phyloP scores from a whole-genome alignment of 352 stramenopile species.

The Phytopythium montanum region DNA sequence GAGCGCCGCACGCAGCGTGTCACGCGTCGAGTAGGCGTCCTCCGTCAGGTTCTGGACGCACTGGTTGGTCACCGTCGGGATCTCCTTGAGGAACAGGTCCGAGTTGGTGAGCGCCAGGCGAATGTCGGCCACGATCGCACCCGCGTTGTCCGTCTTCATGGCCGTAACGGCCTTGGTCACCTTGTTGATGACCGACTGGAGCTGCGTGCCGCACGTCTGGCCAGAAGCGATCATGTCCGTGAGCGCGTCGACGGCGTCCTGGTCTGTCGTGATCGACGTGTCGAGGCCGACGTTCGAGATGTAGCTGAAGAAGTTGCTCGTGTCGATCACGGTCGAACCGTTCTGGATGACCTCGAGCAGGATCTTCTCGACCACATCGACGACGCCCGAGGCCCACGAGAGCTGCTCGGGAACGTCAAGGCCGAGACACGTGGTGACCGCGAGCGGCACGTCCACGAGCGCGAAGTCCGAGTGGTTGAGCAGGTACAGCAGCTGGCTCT shows the following conservation, averaged over 20 bases:
- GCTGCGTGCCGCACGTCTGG: slow-evolving; percentile 34
- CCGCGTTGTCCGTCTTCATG: slow-evolving; percentile 26
- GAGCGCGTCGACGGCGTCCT: slow-evolving; percentile 4
- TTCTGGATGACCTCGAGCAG: slow-evolving; percentile 37
- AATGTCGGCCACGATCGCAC: slow-evolving; percentile 31
- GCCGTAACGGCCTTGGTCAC: slow-evolving; percentile 28
- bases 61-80: slow-evolving; percentile 37
- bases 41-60: slow-evolving; percentile 33
- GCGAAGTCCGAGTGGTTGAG: slow-evolving; percentile 57
- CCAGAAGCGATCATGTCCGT: slow-evolving; percentile 21
- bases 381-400: slow-evolving; percentile 33
- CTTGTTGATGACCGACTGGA: slow-evolving; percentile 44
- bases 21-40: slow-evolving; percentile 39
- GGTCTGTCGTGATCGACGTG: slow-evolving; percentile 7
- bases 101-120: slow-evolving; percentile 35
- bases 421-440: slow-evolving; percentile 48
- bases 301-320: slow-evolving; percentile 28
- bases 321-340: slow-evolving; percentile 20
- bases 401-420: slow-evolving; percentile 17
- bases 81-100: slow-evolving; percentile 37
- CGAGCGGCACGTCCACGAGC: slow-evolving; percentile 46
- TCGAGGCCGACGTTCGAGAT: slow-evolving; percentile 18
- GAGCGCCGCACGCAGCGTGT: slow-evolving; percentile 46
- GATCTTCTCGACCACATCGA: slow-evolving; percentile 28
- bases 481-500: slow-evolving; percentile 41